Base-by-base conservation (phyloP, 2,329 filamentous ascomycete genomes). In the Aspergillus cejpii region DNA sequence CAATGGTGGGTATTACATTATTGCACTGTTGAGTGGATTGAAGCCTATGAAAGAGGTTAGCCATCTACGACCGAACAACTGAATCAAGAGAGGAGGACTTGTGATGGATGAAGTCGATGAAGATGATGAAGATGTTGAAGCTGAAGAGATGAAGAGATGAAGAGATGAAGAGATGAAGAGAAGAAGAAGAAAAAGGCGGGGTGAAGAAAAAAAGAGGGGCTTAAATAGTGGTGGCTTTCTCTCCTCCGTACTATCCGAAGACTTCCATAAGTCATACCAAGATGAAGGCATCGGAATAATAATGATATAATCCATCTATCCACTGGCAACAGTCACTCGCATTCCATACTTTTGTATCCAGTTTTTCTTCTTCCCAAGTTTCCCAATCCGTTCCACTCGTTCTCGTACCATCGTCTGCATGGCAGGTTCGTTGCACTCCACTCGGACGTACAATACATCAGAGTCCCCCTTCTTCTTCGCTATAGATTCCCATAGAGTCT, bases 321-420 rank as follows among this genome's bases (percentile, higher is more conserved):
- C 14, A 31, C 14, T 31, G 28, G 14, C 17, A 34, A 15, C 15
- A 34, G 75, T 58, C 14, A 72, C 59, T 49, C 63, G 66, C 44
- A 72, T 61, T 3, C 71, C 68, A 46, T 65, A 65, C 12, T 64
- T 68, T 11, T 70, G 64, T 23, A 69, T 62, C 72, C 77, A 81
- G 46, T 77, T 71, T 67, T 81, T 81, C 62, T 71, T 75, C 68
- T 81, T 82, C 0, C 79, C 79, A 5, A 74, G 66, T 62, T 80
- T 81, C 50, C 76, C 70, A 26, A 57, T 68, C 59, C 31, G 65
- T 55, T 17, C 70, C 52, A 50, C 69, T 2, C 65, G 65, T 29
- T 72, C 67, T 26, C 63, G 66, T 12, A 75, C 59, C 46, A 68
- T 65, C 4, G 57, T 48, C 10, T 45, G 50, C 20, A 60, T 50